Evolutionary conservation across 805 yeast genomes (phyloP).

Genomic region (Candida adriatica): DNA sequence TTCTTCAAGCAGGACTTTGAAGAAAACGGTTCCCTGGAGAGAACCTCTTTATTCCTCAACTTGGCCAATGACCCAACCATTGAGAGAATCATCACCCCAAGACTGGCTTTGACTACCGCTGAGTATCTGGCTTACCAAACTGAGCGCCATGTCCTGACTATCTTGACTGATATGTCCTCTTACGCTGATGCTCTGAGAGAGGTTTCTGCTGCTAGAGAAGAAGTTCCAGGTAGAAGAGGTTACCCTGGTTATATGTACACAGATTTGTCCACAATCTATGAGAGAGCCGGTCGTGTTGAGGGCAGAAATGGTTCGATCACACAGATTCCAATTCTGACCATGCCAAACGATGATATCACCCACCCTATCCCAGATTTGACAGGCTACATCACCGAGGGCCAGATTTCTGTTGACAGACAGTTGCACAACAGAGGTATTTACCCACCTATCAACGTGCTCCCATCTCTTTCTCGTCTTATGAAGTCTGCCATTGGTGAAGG

Average conservation of each 20-base stretch:
- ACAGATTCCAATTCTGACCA: constrained; percentile 96
- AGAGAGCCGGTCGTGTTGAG: constrained; percentile 99
- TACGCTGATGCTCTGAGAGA: constrained; percentile 99
- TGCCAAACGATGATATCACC: constrained; percentile 99
- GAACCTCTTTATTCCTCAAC: constrained; percentile 93
- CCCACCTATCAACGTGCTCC: constrained; percentile 98
- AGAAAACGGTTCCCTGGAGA: constrained; percentile 96
- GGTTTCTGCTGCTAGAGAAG: constrained; percentile 99
- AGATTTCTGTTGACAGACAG: constrained; percentile 95
- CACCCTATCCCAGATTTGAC: constrained; percentile 99
- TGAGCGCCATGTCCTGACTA: constrained; percentile 97
- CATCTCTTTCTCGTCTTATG: constrained; percentile 96
- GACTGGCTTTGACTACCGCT: constrained; percentile 97
- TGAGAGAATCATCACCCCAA: constrained; percentile 98
- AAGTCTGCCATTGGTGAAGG: constrained; percentile 99
- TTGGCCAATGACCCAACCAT: constrained; percentile 99
- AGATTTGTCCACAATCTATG: constrained; percentile 97
- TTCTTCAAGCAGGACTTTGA: constrained; percentile 99
- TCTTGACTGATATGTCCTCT: constrained; percentile 99
- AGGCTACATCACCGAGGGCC: constrained; percentile 99
- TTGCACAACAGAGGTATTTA: constrained; percentile 93
- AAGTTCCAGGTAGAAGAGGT: constrained; percentile 99
- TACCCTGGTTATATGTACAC: constrained; percentile 99
- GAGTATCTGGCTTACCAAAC: constrained; percentile 99
- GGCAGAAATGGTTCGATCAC: constrained; percentile 99